Evolutionary conservation across 257 asterid genomes (phyloP), one percentile per base, ranked within the genome.

Genomic region (Ehretia macrophylla): DNA sequence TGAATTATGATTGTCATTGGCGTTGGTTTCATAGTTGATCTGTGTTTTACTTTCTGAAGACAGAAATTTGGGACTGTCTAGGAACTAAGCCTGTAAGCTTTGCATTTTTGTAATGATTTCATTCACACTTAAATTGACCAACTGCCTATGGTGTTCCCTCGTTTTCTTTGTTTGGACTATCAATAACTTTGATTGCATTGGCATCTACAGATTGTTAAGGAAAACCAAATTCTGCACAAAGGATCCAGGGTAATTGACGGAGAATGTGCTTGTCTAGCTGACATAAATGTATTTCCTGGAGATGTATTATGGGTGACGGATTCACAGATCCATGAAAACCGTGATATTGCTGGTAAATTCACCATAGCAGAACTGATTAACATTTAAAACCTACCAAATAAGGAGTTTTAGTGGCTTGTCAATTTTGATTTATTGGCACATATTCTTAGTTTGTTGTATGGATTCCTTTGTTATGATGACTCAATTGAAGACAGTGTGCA

Each of bases 151-250:
- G 58, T 38, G 18, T 56, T 45, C n/a, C 23, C 37, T 55, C 22
- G 19, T 65, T 35, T 45, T 47, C 37, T 16, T 37, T 38, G 53
- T 22, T 48, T 23, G 37, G 20, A 45, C 4, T 47, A 21, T 53
- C 12, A 45, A 54, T 19, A 20, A 17, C 27, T 68, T 45, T 58
- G 11, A n/a, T n/a, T n/a, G 35, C 35, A 27, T 58, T 63, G 51
- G 38, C 17, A 40, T 68, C 50, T 79, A 69, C 87, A 92, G 99
- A 86, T 92, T 55, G 94, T 92, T 50, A 88, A 80, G 81, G 99
- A 92, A 80, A 92, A 92, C 73, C 99, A 88, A 81, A 72, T 84
- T 69, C 95, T 92, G 75, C 99, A 92, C 76, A 92, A 89, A 75
- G 99, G 99, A 66, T 57, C 85, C 67, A 73, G 63, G 45, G 60